These are phyloP conservation scores for Entamoeba histolytica DNA, from an alignment of 208 protist genomes.

Conservation along the genomic window DNA sequence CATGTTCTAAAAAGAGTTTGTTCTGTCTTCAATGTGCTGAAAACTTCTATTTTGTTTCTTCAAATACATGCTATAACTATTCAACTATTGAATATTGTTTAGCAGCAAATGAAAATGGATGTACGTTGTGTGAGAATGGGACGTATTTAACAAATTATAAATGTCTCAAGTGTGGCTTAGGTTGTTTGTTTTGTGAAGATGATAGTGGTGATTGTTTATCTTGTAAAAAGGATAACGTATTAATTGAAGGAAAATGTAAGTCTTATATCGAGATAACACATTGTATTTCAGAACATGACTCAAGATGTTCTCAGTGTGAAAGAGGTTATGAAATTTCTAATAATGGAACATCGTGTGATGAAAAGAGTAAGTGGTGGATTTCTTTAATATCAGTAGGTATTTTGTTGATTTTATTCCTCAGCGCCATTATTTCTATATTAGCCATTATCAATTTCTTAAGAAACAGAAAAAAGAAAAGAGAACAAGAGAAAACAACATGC, in stretches of 20 bases:
- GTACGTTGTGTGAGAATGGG: not conserved
- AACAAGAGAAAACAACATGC: not conserved
- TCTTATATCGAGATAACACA: not conserved
- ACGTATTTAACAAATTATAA: not conserved
- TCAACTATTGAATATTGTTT: too few species aligned
- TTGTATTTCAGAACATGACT: not conserved
- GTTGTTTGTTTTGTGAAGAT: not conserved
- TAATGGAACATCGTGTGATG: not conserved
- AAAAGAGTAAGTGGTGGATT: too few species aligned
- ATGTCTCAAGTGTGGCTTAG: not conserved
- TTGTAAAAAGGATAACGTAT: too few species aligned
- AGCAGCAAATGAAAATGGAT: not conserved
- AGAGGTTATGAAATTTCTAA: not conserved
- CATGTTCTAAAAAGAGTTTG: not conserved
- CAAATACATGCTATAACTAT: too few species aligned
- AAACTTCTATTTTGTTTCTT: not conserved
- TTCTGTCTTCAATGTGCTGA: not conserved
- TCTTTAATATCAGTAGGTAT: too few species aligned
- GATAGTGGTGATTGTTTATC: too few species aligned
- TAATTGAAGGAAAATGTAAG: too few species aligned
- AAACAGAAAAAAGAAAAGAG: not conserved
- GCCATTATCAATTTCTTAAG: not conserved
- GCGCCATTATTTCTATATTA: too few species aligned
- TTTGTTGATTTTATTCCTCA: too few species aligned
- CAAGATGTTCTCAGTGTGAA: not conserved